Conservation (phyloP, 1,139 yeast species). For the Magnusiomyces ingens region DNA sequence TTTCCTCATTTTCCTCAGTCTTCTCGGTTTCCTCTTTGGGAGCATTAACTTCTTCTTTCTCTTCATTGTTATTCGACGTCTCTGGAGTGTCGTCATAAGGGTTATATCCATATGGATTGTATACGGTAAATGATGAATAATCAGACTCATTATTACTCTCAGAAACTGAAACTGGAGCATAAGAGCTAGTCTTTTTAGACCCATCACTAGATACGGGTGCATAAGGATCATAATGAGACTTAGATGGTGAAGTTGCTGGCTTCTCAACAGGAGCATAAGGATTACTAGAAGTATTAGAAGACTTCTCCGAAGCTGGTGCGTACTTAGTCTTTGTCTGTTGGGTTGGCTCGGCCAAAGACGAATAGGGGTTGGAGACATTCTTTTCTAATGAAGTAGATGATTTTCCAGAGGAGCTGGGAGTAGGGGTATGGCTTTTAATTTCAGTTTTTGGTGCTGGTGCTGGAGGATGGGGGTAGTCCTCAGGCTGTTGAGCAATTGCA, state of each 20-base stretch:
- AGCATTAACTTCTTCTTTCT: conserved; percentile 8
- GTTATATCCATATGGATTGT: conserved; percentile 8
- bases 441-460: no score
- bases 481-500: no score
- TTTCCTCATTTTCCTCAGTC: background rate
- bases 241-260: background rate
- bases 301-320: background rate
- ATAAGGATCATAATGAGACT: conserved; percentile 7
- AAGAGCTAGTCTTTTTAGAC: conserved; percentile 1
- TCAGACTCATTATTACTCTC: background rate
- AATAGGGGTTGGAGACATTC: no score
- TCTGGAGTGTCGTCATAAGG: conserved; percentile 4
- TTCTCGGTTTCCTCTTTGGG: conserved; percentile 13
- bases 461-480: no score
- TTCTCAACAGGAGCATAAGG: conserved; percentile 11
- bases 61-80: background rate
- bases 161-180: conserved; percentile 2
- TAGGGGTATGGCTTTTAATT: no score
- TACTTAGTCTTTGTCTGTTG: no score
- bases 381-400: no score
- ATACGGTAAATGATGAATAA: conserved; percentile 4
- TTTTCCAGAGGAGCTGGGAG: no score
- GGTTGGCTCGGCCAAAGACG: no score
- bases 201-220: conserved; percentile 3
- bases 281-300: conserved; percentile 1